These are phyloP conservation scores for Monotropa hypopitys DNA, from an alignment of 179 eudicot genomes.

Conservation along the genomic window DNA sequence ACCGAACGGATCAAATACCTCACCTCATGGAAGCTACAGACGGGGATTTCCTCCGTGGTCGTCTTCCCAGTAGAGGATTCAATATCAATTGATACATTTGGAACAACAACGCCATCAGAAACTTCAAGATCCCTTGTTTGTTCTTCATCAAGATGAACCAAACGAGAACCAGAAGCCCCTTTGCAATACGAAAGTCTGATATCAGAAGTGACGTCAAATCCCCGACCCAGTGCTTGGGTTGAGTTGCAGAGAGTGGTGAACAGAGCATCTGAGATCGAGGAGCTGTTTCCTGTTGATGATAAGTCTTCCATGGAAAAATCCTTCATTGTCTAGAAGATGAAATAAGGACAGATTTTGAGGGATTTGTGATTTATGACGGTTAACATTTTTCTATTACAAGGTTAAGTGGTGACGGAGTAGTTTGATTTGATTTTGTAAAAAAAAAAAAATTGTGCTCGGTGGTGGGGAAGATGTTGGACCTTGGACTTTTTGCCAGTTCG, in stretches of 20 bases:
- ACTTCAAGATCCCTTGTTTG: slow-evolving; percentile 38
- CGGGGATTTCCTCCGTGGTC: slow-evolving; percentile 41
- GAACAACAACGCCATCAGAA: slow-evolving; percentile 36
- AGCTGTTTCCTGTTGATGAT: slow-evolving; percentile 6
- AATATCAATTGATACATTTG: slow-evolving; percentile 67
- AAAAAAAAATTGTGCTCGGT: no score
- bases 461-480: background rate
- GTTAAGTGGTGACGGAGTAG: background rate
- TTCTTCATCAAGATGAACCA: slow-evolving; percentile 61
- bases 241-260: slow-evolving; percentile 58
- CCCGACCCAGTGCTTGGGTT: slow-evolving; percentile 85
- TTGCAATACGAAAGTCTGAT: slow-evolving; percentile 80
- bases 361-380: background rate
- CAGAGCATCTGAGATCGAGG: slow-evolving; percentile 29
- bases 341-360: background rate
- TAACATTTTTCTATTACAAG: background rate
- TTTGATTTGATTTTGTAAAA: slow-evolving; percentile 5
- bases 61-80: slow-evolving; percentile 36
- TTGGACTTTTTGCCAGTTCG: background rate
- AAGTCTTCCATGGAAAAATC: slow-evolving; percentile 23
- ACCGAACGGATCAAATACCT: slow-evolving; percentile 1
- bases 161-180: slow-evolving; percentile 69
- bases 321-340: slow-evolving; percentile 7
- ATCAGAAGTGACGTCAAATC: slow-evolving; percentile 96
- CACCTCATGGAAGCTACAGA: slow-evolving; percentile 67